Conservation (phyloP, 2,329 filamentous ascomycete genomes). For the Phoma herbarum region DNA sequence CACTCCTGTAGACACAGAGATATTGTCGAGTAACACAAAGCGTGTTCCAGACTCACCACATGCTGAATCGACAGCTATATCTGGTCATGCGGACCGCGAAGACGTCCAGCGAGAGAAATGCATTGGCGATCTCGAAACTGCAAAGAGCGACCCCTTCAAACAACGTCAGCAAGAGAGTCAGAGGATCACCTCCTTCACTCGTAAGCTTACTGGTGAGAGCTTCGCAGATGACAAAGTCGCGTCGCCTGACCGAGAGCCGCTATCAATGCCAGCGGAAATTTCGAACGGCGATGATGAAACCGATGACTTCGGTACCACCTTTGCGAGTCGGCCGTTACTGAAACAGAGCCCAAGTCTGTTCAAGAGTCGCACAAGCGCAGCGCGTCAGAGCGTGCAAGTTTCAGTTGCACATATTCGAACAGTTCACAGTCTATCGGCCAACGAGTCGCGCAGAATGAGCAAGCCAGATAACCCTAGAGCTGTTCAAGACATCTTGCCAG, state of each 20-base stretch:
- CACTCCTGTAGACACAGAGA: constrained; percentile 23
- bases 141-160: constrained; percentile 42
- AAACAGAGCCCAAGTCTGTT: constrained; percentile 13
- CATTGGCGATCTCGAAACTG: constrained; percentile 38
- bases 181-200: constrained; percentile 36
- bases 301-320: background rate
- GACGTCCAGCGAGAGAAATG: constrained; percentile 43
- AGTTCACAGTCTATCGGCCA: background rate
- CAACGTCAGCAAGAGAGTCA: constrained; percentile 9
- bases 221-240: background rate
- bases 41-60: constrained; percentile 53
- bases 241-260: background rate
- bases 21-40: constrained; percentile 55
- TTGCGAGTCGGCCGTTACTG: constrained; percentile 6
- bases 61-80: constrained; percentile 53
- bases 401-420: background rate
- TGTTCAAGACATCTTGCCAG: background rate
- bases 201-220: constrained; percentile 37
- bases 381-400: background rate
- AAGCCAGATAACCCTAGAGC: background rate
- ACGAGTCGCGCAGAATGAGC: background rate
- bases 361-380: background rate
- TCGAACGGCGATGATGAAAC: constrained; percentile 5
- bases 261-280: background rate
- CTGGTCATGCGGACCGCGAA: constrained; percentile 41